phyloP scores from a whole-genome alignment of 257 asterid species.

The Capsicum rhomboideum region DNA sequence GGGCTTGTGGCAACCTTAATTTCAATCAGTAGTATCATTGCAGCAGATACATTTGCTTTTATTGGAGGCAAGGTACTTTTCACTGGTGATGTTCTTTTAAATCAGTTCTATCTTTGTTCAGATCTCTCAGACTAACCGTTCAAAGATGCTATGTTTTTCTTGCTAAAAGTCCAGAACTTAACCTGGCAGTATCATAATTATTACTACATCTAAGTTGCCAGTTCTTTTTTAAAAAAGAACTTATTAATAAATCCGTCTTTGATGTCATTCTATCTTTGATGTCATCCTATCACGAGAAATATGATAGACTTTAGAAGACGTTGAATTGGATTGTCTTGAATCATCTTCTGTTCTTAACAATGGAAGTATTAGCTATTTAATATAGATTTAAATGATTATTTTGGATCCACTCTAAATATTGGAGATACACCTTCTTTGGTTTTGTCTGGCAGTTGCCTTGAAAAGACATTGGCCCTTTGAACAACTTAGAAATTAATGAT shows the following conservation, averaged over 20 bases:
- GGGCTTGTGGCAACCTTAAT: constrained; percentile 95
- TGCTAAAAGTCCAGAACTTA: background rate
- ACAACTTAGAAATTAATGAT: background rate
- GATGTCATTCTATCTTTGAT: background rate
- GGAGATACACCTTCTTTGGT: background rate
- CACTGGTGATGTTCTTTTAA: background rate
- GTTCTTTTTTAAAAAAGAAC: no score
- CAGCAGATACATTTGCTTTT: constrained; percentile 97
- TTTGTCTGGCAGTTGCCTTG: background rate
- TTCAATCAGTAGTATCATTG: constrained; percentile 82
- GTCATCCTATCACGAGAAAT: background rate
- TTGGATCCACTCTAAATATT: background rate
- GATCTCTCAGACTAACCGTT: background rate
- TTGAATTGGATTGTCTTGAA: background rate
- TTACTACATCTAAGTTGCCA: background rate
- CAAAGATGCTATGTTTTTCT: background rate
- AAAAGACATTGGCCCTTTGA: background rate
- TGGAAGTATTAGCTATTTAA: background rate
- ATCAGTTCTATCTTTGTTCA: constrained; percentile 3
- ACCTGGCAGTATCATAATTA: background rate
- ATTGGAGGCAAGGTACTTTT: constrained; percentile 78
- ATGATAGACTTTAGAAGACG: background rate
- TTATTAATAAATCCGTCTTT: background rate
- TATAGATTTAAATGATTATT: background rate
- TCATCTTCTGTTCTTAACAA: background rate